These are phyloP conservation scores for Pilasporangium apinafurcum DNA, from an alignment of 352 stramenopile genomes.

Conservation along the genomic window DNA sequence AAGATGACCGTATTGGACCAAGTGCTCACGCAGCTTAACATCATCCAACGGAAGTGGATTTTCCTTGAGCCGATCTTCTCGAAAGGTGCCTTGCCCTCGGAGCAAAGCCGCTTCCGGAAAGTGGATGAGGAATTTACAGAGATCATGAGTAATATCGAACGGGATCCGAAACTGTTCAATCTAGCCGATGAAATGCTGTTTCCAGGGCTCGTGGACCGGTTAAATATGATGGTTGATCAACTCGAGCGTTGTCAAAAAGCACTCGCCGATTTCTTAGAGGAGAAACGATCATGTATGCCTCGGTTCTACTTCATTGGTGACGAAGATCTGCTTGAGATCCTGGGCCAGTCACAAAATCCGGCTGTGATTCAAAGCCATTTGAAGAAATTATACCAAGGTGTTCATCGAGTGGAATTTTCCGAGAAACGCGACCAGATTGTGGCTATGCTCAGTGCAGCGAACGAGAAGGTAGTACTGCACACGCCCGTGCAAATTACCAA, in stretches of 20 bases:
- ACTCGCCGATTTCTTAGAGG: slow-evolving; percentile 91
- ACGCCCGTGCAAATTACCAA: slow-evolving; percentile 82
- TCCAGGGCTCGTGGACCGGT: slow-evolving; percentile 71
- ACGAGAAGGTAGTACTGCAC: slow-evolving; percentile 82
- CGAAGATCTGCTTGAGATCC: slow-evolving; percentile 94
- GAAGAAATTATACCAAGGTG: slow-evolving; percentile 95
- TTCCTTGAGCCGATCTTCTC: slow-evolving; percentile 96
- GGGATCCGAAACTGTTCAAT: slow-evolving; percentile 90
- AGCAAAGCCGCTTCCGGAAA: slow-evolving; percentile 86
- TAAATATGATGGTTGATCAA: slow-evolving; percentile 89
- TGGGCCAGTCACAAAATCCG: slow-evolving; percentile 91
- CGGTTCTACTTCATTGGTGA: slow-evolving; percentile 97
- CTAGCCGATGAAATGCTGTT: slow-evolving; percentile 89
- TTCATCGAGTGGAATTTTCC: slow-evolving; percentile 90
- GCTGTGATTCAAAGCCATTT: slow-evolving; percentile 93
- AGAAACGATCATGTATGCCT: slow-evolving; percentile 91
- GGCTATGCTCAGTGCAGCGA: slow-evolving; percentile 79
- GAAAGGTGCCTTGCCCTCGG: slow-evolving; percentile 88
- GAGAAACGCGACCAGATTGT: slow-evolving; percentile 76
- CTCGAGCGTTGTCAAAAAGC: slow-evolving; percentile 94
- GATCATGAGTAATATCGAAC: slow-evolving; percentile 88
- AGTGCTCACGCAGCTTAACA: slow-evolving; percentile 77
- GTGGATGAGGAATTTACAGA: slow-evolving; percentile 93
- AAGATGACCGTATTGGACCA: slow-evolving; percentile 87
- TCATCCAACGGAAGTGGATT: slow-evolving; percentile 95